These are phyloP conservation scores for Byssoonygena ceratinophila DNA, from an alignment of 2,329 filamentous ascomycete genomes.

Conservation along the genomic window DNA sequence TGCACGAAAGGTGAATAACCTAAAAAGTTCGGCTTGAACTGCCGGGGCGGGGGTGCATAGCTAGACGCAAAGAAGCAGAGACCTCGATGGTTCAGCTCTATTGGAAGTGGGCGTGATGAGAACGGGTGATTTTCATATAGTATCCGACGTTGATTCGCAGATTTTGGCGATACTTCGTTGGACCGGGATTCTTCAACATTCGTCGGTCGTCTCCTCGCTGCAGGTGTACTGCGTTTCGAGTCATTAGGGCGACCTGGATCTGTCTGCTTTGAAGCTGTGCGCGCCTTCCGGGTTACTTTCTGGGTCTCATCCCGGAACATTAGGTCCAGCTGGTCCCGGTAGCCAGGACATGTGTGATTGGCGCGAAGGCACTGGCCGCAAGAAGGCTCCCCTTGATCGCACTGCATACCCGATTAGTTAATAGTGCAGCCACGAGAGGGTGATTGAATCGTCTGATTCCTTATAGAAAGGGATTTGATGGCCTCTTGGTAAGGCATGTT, in stretches of 20 bases:
- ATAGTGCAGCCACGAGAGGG: background rate
- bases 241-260: background rate
- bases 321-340: slow-evolving; percentile 53
- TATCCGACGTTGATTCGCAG: background rate
- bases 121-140: background rate
- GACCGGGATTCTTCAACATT: background rate
- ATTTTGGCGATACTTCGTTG: background rate
- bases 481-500: background rate
- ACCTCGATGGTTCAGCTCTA: slow-evolving; percentile 23
- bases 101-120: slow-evolving; percentile 1
- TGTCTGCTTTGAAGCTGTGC: background rate
- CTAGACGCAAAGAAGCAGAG: slow-evolving; percentile 30
- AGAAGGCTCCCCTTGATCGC: slow-evolving; percentile 50
- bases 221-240: background rate
- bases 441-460: background rate
- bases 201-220: background rate
- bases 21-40: slow-evolving; percentile 23
- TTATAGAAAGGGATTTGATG: background rate
- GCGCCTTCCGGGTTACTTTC: slow-evolving; percentile 49
- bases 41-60: slow-evolving; percentile 25
- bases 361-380: slow-evolving; percentile 54
- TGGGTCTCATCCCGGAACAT: slow-evolving; percentile 58
- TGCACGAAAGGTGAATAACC: slow-evolving; percentile 19
- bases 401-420: slow-evolving; percentile 24
- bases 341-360: slow-evolving; percentile 52